Evolutionary conservation across 164 flowering plant genomes (phyloP), one percentile per base, ranked within the genome.

Genomic region (Warburgia ugandensis): DNA sequence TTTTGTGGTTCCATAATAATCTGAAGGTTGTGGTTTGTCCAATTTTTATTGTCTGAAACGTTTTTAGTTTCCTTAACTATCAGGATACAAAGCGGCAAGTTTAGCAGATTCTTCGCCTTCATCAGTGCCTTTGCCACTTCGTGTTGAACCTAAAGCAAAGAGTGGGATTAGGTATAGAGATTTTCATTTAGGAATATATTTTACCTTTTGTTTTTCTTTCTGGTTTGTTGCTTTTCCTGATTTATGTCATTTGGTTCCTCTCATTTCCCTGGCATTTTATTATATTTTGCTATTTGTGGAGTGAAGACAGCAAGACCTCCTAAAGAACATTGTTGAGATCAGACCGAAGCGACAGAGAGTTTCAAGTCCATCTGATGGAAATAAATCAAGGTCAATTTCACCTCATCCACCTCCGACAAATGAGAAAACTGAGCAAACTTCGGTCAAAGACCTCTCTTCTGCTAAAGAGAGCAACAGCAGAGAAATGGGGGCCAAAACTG

Each of bases 131-230:
- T 61, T 91, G 65, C 77, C 98, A 12, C 87, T 87, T 38, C 88
- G 95, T 59, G 85, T 88, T 49, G 98, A 92, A 60, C 94, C 96
- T 32, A 91, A 83, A 70, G 73, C 91, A 50, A 92, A 88, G 68
- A 87, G 95, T 62, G 95, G 95, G 27, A 87, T 87, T 53, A 85
- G 95, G 98, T 84, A 46, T n/a, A 16, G 14, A 28, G n/a, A n/a
- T n/a, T n/a, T n/a, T n/a, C n/a, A n/a, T n/a, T n/a, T n/a, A n/a
- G n/a, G n/a, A n/a, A n/a, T n/a, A n/a, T n/a, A n/a, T n/a, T n/a
- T n/a, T n/a, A n/a, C n/a, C n/a, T 19, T 19, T 45, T 53, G 45
- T 59, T 28, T 50, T 51, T 39, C 29, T 13, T 2, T 47, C 17
- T 21, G 30, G 8, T 32, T 9, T 29, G 2, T 1, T 13, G 14